phyloP scores from a whole-genome alignment of 208 protist genomes.

The Jaenimonas drosophilae region DNA sequence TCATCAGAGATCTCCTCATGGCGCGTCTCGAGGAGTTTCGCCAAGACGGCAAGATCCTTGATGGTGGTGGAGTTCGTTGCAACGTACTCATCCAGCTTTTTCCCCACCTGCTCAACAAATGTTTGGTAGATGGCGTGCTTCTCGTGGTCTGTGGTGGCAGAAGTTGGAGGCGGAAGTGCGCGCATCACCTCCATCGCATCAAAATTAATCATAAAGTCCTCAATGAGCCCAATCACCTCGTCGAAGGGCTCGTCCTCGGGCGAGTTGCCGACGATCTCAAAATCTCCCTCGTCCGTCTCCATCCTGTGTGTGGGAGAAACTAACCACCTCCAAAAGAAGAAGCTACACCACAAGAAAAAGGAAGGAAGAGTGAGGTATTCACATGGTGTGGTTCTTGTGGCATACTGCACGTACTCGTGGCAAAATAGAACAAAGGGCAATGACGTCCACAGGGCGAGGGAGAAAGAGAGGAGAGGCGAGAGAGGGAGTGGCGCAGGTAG shows the following conservation, averaged over 20 bases:
- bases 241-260: slow-evolving; percentile 63
- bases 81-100: slow-evolving; percentile 49
- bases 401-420: no score
- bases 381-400: no score
- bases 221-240: slow-evolving; percentile 60
- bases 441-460: no score
- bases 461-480: no score
- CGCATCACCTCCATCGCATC: slow-evolving; percentile 27
- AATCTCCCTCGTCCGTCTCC: slow-evolving; percentile 75
- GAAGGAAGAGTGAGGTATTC: slow-evolving; percentile 2
- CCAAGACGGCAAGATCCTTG: slow-evolving; percentile 15
- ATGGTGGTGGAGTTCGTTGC: slow-evolving; percentile 9
- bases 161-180: slow-evolving; percentile 27
- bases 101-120: slow-evolving; percentile 39
- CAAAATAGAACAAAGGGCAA: no score
- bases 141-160: slow-evolving; percentile 42
- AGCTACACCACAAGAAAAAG: slow-evolving; percentile 6
- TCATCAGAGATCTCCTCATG: slow-evolving; percentile 66
- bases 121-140: slow-evolving; percentile 40
- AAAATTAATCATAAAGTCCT: slow-evolving; percentile 81
- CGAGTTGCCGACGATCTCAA: slow-evolving; percentile 47
- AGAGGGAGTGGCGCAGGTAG: no score
- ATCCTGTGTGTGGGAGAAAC: slow-evolving; percentile 6
- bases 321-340: not conserved
- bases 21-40: slow-evolving; percentile 31